Conservation (phyloP, 2,329 filamentous ascomycete genomes). For the Fusarium dlaminii region DNA sequence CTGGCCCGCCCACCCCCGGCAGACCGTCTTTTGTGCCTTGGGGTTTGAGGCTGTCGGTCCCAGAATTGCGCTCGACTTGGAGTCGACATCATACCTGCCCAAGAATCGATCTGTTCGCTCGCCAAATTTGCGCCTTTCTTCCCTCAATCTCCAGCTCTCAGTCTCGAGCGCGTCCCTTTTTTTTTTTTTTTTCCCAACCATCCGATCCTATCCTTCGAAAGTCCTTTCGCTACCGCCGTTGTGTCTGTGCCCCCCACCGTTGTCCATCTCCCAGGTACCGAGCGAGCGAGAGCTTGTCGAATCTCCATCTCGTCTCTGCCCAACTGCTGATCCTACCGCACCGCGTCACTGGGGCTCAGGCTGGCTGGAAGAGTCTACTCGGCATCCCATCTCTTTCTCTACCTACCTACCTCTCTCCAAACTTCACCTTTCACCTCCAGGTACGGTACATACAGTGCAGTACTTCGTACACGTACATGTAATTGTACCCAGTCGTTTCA, state of each 20-base stretch:
- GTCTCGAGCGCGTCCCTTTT: constrained; percentile 28
- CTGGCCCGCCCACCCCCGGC: constrained; percentile 38
- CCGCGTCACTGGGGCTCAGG: constrained; percentile 40
- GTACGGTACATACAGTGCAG: constrained; percentile 34
- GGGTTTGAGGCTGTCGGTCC: constrained; percentile 38
- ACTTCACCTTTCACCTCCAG: constrained; percentile 25
- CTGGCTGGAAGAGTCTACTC: constrained; percentile 32
- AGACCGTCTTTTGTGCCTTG: constrained; percentile 44
- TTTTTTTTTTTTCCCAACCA: not conserved
- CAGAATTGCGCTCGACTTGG: constrained; percentile 36
- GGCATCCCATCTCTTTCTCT: constrained; percentile 27
- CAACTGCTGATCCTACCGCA: constrained; percentile 45
- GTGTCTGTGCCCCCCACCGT: constrained; percentile 43
- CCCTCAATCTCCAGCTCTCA: constrained; percentile 21
- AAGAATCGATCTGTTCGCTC: constrained; percentile 34
- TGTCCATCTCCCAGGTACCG: constrained; percentile 36
- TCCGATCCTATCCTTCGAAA: constrained; percentile 23
- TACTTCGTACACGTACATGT: constrained; percentile 41
- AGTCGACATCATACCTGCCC: constrained; percentile 43
- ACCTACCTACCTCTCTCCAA: constrained; percentile 33
- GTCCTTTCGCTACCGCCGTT: constrained; percentile 34
- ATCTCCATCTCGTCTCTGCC: constrained; percentile 43
- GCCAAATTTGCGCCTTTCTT: constrained; percentile 41
- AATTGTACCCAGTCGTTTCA: constrained; percentile 45
- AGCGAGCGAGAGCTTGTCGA: constrained; percentile 40